Evolutionary conservation across 805 yeast genomes (phyloP).

Genomic region (Phaffomyces opuntiae): DNA sequence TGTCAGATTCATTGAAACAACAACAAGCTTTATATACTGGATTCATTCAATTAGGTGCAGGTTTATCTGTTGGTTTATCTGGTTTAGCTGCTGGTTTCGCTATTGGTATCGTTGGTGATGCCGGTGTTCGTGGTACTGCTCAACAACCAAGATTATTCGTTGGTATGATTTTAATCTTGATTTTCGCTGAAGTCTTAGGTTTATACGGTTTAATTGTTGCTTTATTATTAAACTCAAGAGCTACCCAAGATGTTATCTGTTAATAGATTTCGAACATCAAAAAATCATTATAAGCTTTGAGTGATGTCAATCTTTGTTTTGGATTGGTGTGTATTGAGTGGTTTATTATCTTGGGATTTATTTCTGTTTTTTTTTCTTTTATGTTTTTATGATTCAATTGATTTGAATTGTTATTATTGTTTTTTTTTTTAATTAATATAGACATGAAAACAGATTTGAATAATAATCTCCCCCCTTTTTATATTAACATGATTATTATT

Average conservation of each 20-base stretch:
- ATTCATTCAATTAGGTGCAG: constrained; percentile 97
- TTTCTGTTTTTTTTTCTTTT: too few relatives aligned
- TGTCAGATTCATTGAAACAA: constrained; percentile 83
- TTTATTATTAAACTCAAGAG: constrained; percentile 94
- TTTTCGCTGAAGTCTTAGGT: constrained; percentile 99
- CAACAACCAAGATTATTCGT: constrained; percentile 98
- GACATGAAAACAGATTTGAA: too few relatives aligned
- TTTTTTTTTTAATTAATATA: too few relatives aligned
- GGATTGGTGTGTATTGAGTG: too few relatives aligned
- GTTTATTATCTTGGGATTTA: too few relatives aligned
- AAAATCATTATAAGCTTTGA: neutral
- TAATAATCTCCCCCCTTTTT: too few relatives aligned
- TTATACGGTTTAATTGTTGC: constrained; percentile 98
- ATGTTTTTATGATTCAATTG: neutral
- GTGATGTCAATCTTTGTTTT: too few relatives aligned
- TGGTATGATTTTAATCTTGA: constrained; percentile 96
- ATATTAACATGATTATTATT: too few relatives aligned
- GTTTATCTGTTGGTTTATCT: constrained; percentile 92
- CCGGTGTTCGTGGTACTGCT: constrained; percentile 97
- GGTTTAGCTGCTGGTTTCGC: constrained; percentile 99
- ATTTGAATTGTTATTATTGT: neutral
- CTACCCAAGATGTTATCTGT: constrained; percentile 85
- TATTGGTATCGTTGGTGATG: constrained; percentile 99
- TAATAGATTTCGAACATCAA: constrained; percentile 23
- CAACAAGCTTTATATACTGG: constrained; percentile 93